Conservation (phyloP, 176 grass and related monocot genomes). For the Olyra latifolia region DNA sequence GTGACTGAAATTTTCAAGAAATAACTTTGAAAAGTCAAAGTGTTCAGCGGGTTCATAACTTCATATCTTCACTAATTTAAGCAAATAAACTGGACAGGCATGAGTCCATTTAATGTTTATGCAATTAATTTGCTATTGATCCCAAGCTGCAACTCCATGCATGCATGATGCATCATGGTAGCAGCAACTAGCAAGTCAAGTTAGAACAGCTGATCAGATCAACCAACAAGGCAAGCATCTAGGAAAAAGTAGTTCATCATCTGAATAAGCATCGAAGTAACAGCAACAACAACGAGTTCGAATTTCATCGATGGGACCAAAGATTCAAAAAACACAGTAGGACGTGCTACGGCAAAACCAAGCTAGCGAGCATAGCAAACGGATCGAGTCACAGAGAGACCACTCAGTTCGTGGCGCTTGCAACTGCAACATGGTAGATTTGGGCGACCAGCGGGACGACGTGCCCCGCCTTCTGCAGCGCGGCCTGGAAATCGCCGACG, state of each 20-base stretch:
- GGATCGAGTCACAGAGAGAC: neutral
- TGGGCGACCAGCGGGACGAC: neutral
- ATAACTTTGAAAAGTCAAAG: too few relatives aligned
- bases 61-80: too few relatives aligned
- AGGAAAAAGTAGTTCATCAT: neutral
- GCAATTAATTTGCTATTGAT: too few relatives aligned
- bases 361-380: neutral
- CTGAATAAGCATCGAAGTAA: too few relatives aligned
- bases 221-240: neutral
- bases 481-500: neutral
- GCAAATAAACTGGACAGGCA: too few relatives aligned
- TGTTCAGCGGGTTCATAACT: too few relatives aligned
- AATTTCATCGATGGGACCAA: neutral
- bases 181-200: neutral
- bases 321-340: neutral
- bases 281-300: neutral
- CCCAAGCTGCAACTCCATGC: neutral
- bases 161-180: neutral
- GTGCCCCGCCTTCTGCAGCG: neutral
- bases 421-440: neutral
- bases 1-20: too few relatives aligned
- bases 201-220: neutral
- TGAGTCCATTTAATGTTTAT: too few relatives aligned
- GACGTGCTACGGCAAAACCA: neutral
- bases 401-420: neutral